Evolutionary conservation across 2,329 filamentous ascomycete genomes (phyloP).

Genomic region (Scopulariopsis brevicaulis): DNA sequence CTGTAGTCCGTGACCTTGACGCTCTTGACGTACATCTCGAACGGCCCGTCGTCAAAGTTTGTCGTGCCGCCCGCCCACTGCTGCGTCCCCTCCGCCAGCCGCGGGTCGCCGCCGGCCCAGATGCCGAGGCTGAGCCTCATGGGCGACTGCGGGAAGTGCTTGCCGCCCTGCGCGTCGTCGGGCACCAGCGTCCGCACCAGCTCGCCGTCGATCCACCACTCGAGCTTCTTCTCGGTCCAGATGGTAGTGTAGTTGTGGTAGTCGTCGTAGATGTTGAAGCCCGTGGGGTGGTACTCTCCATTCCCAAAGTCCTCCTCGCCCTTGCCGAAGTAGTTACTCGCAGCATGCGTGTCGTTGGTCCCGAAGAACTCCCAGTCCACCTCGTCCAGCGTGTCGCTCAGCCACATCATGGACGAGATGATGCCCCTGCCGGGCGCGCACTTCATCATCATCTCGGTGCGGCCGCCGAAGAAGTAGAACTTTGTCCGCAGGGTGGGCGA

Average conservation of each 20-base stretch:
- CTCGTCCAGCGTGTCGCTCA: slow-evolving; percentile 78
- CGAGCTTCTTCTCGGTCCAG: slow-evolving; percentile 57
- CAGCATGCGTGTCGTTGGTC: slow-evolving; percentile 46
- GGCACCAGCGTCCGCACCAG: slow-evolving; percentile 53
- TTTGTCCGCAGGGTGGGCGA: slow-evolving; percentile 69
- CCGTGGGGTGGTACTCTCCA: slow-evolving; percentile 44
- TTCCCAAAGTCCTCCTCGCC: slow-evolving; percentile 50
- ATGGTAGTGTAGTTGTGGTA: slow-evolving; percentile 68
- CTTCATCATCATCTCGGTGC: slow-evolving; percentile 68
- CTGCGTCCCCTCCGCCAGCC: slow-evolving; percentile 43
- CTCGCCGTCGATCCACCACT: slow-evolving; percentile 60
- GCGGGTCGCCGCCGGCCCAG: slow-evolving; percentile 50
- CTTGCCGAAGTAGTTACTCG: slow-evolving; percentile 75
- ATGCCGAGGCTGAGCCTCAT: slow-evolving; percentile 60
- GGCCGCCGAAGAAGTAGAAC: slow-evolving; percentile 81
- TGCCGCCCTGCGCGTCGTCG: slow-evolving; percentile 47
- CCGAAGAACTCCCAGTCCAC: slow-evolving; percentile 82
- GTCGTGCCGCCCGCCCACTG: slow-evolving; percentile 62
- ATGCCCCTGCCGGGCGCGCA: slow-evolving; percentile 65
- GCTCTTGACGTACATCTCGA: slow-evolving; percentile 62
- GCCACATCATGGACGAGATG: slow-evolving; percentile 70
- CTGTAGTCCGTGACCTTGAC: slow-evolving; percentile 44
- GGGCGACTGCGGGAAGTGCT: slow-evolving; percentile 65
- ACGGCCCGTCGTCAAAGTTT: slow-evolving; percentile 55
- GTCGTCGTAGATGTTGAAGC: slow-evolving; percentile 42